These are phyloP conservation scores for Groenewaldozyma tartarivorans DNA, from an alignment of 805 yeast species.

Conservation along the genomic window DNA sequence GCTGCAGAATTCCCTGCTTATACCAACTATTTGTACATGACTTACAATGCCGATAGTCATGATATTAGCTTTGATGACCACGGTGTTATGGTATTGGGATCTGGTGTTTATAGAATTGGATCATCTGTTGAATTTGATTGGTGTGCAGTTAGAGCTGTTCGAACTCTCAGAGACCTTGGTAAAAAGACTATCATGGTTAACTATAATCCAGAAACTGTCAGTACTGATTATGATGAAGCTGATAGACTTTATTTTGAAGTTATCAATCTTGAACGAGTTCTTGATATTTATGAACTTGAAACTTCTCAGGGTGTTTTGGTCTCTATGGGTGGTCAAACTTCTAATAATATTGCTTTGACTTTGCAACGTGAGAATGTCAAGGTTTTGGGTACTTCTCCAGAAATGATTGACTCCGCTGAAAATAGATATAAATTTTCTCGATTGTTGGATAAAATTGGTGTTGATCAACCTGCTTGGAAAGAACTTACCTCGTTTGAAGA, in stretches of 20 bases:
- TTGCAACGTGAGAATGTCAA: slow-evolving; percentile 91
- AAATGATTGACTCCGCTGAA: slow-evolving; percentile 97
- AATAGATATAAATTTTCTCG: slow-evolving; percentile 96
- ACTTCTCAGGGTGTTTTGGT: slow-evolving; percentile 85
- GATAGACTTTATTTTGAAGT: slow-evolving; percentile 95
- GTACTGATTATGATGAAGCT: slow-evolving; percentile 98
- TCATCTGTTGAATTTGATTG: slow-evolving; percentile 98
- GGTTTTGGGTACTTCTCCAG: slow-evolving; percentile 94
- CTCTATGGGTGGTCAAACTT: slow-evolving; percentile 98
- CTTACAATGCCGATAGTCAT: slow-evolving; percentile 83
- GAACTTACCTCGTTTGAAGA: slow-evolving; percentile 88
- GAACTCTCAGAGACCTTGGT: slow-evolving; percentile 81
- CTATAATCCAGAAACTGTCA: slow-evolving; percentile 97
- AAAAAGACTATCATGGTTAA: slow-evolving; percentile 92
- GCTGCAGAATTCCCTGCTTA: slow-evolving; percentile 98
- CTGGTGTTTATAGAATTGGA: slow-evolving; percentile 98
- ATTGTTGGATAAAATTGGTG: slow-evolving; percentile 92
- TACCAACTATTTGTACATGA: slow-evolving; percentile 90
- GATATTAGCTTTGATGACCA: slow-evolving; percentile 86
- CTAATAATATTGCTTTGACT: slow-evolving; percentile 90
- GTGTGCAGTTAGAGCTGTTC: slow-evolving; percentile 97
- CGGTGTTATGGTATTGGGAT: slow-evolving; percentile 92
- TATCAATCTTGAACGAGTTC: slow-evolving; percentile 83
- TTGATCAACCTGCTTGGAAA: slow-evolving; percentile 99
- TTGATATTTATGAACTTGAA: slow-evolving; percentile 91